Evolutionary conservation across 179 eudicot species (phyloP).

Genomic region (Spergularia azorica): DNA sequence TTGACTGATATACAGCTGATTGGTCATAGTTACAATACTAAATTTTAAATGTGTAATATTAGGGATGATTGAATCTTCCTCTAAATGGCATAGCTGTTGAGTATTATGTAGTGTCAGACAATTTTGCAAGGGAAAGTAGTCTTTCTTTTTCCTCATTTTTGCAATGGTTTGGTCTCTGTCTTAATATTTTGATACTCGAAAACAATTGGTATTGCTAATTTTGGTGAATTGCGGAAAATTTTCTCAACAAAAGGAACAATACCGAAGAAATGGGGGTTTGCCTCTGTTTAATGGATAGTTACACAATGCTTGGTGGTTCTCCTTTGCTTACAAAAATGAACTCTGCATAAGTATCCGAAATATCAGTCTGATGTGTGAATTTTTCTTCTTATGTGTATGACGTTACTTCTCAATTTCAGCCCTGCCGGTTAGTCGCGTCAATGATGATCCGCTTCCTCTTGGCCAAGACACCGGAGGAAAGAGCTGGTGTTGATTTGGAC

Average conservation of each 20-base stretch:
- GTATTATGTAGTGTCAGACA: not conserved
- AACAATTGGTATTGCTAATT: no score
- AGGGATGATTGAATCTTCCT: not conserved
- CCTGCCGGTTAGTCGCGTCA: slow-evolving; percentile 72
- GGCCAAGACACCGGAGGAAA: slow-evolving; percentile 94
- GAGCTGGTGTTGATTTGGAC: slow-evolving; percentile 99
- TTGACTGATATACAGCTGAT: not conserved
- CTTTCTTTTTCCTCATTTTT: not conserved
- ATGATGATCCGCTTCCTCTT: slow-evolving; percentile 75
- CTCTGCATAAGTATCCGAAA: not conserved
- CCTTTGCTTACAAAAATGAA: not conserved
- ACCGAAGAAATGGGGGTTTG: no score
- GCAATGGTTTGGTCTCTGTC: not conserved
- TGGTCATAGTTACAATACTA: not conserved
- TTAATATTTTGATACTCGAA: no score
- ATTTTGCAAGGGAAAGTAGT: not conserved
- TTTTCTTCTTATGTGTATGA: not conserved
- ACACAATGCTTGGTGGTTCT: not conserved
- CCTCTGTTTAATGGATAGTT: not conserved
- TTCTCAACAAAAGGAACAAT: no score
- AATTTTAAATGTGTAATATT: not conserved
- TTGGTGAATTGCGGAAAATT: no score
- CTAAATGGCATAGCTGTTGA: not conserved
- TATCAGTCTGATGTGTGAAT: not conserved
- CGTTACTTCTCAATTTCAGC: slow-evolving; percentile 43